A percentile compares a stretch with the other conserved stretches of the same genome.
phyloP scores from a whole-genome alignment of 768 basidiomycete species.

The Naematelia aurantialba region DNA sequence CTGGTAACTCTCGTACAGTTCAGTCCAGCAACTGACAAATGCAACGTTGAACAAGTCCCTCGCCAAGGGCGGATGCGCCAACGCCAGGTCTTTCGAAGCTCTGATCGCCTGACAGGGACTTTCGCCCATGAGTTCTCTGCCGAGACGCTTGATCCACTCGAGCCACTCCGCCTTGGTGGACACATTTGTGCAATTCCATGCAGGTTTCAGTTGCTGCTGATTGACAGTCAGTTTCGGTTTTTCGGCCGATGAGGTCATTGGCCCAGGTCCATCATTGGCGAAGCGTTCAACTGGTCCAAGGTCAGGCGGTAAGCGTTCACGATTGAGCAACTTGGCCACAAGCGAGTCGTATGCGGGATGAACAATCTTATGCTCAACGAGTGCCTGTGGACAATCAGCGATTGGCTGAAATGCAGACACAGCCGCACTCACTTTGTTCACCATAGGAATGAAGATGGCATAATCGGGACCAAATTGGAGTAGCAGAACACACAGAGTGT shows the following conservation, averaged over 20 bases:
- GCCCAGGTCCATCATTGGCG: conserved; percentile 35
- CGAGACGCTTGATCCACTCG: conserved; percentile 89
- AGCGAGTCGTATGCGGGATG: conserved; percentile 84
- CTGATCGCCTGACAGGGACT: conserved; percentile 97
- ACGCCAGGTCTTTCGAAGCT: conserved; percentile 89
- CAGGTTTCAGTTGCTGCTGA: conserved; percentile 92
- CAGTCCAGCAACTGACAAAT: conserved; percentile 95
- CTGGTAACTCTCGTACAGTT: conserved; percentile 94
- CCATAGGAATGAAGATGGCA: conserved; percentile 94
- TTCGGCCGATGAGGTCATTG: conserved; percentile 58
- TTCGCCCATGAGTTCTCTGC: conserved; percentile 95
- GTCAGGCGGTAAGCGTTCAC: conserved; percentile 87
- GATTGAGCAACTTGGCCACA: conserved; percentile 80
- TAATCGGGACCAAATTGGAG: conserved; percentile 94
- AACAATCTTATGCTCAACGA: conserved; percentile 69
- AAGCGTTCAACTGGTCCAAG: conserved; percentile 61
- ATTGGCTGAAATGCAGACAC: not conserved
- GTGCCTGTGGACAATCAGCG: conserved; percentile 57
- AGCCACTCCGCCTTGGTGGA: conserved; percentile 75
- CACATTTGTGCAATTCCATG: conserved; percentile 83
- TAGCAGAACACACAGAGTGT: conserved; percentile 85
- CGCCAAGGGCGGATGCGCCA: conserved; percentile 83
- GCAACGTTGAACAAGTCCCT: conserved; percentile 97
- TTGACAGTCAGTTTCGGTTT: conserved; percentile 87
- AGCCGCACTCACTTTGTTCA: conserved; percentile 76